These are phyloP conservation scores for Debaryomycetaceae sp. DNA, from an alignment of 1,139 yeast species.

Conservation along the genomic window DNA sequence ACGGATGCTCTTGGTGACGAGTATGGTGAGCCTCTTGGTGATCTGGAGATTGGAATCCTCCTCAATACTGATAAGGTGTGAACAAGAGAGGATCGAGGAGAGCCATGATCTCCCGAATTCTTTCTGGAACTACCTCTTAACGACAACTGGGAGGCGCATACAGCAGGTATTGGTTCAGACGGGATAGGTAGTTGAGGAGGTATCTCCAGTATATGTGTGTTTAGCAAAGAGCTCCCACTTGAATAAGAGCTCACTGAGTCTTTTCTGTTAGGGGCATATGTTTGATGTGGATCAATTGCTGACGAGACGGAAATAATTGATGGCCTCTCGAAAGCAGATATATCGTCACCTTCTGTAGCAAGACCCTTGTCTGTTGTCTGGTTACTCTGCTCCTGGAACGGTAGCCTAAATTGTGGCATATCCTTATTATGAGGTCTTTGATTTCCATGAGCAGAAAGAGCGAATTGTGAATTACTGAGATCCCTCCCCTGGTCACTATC, in stretches of 20 bases:
- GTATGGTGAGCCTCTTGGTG: constrained; percentile 43
- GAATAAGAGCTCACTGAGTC: constrained; percentile 29
- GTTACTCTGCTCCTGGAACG: constrained; percentile 47
- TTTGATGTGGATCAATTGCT: constrained; percentile 21
- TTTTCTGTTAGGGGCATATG: constrained; percentile 14
- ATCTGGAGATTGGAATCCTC: constrained; percentile 34
- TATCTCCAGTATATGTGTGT: constrained; percentile 37
- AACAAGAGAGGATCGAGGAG: constrained; percentile 42
- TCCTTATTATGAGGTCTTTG: constrained; percentile 18
- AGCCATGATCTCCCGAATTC: constrained; percentile 34
- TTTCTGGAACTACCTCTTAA: constrained; percentile 34
- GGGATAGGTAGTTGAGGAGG: constrained; percentile 60
- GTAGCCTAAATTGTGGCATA: constrained; percentile 55
- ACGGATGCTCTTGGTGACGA: constrained; percentile 49
- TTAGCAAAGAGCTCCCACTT: constrained; percentile 26
- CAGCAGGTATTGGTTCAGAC: constrained; percentile 46
- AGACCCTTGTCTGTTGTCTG: background rate
- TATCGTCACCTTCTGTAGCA: background rate
- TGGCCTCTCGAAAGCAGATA: constrained; percentile 7
- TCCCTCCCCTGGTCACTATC: constrained; percentile 7
- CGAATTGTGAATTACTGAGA: constrained; percentile 5
- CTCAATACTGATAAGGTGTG: constrained; percentile 43
- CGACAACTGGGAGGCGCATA: constrained; percentile 34
- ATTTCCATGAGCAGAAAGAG: constrained; percentile 17
- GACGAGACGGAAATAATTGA: constrained; percentile 13